Conservation (phyloP, 2,329 filamentous ascomycete genomes). For the Calonectria pseudoreteaudii region DNA sequence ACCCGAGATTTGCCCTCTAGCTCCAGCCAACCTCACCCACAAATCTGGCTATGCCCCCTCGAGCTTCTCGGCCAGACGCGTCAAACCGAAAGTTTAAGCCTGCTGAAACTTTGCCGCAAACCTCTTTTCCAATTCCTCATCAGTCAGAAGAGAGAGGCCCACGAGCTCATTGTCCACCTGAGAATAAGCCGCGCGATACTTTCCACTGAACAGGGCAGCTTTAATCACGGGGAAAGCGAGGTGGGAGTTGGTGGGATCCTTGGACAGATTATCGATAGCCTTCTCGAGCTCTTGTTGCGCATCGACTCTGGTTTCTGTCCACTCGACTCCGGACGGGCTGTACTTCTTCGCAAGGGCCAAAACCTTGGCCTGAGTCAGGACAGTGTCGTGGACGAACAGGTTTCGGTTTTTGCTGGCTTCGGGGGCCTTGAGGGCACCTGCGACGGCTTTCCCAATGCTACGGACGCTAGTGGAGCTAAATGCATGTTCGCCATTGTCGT, state of each 20-base stretch:
- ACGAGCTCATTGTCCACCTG: slow-evolving; percentile 17
- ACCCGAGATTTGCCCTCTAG: no score
- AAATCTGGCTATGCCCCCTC: no score
- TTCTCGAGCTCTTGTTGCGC: neutral
- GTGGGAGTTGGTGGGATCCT: neutral
- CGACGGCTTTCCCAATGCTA: slow-evolving; percentile 13
- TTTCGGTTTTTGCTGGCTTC: slow-evolving; percentile 17
- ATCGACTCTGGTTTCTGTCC: neutral
- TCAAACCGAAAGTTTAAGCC: neutral
- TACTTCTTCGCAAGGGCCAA: slow-evolving; percentile 13
- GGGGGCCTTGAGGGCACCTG: neutral
- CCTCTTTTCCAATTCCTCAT: slow-evolving; percentile 13
- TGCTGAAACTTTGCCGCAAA: neutral
- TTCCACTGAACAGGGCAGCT: neutral
- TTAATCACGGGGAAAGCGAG: neutral
- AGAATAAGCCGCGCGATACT: neutral
- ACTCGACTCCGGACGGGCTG: neutral
- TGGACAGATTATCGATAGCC: neutral
- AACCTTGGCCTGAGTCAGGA: slow-evolving; percentile 15
- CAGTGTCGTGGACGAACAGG: slow-evolving; percentile 1
- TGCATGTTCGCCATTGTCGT: neutral
- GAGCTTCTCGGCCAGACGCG: no score
- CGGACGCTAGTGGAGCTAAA: slow-evolving; percentile 15
- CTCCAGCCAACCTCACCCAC: neutral
- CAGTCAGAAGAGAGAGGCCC: slow-evolving; percentile 9